Conservation (phyloP, 1,284 basidiomycete genomes). For the Schizophyllum commune region DNA sequence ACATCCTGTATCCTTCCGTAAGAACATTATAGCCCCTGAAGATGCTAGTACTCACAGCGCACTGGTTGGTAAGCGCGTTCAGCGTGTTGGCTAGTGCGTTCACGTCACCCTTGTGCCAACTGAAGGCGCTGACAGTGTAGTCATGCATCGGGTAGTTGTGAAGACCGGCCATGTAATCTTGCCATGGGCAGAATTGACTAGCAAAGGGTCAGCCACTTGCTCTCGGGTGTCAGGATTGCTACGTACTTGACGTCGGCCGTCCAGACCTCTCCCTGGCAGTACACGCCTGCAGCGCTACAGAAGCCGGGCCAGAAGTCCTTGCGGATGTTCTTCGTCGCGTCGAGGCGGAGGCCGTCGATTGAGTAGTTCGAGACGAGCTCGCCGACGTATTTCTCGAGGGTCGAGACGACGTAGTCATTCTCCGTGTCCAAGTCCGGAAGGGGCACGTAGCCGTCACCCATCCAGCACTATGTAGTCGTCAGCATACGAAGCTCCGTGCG, state of each 20-base stretch:
- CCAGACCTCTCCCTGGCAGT: conserved; percentile 66
- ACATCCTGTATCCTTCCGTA: conserved; percentile 12
- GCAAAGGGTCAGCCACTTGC: background rate
- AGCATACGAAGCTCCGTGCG: background rate
- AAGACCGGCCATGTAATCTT: conserved; percentile 10
- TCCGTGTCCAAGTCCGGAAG: conserved; percentile 73
- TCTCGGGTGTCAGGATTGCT: background rate
- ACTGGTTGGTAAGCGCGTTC: background rate
- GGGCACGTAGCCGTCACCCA: conserved; percentile 56
- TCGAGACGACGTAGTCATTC: conserved; percentile 42
- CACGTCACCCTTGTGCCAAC: conserved; percentile 4
- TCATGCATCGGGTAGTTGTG: conserved; percentile 14
- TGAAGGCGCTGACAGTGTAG: conserved; percentile 6
- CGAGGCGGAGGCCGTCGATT: conserved; percentile 63
- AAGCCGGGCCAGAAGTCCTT: conserved; percentile 59
- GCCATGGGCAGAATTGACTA: conserved; percentile 11
- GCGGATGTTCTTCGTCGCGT: conserved; percentile 54
- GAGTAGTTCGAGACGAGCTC: conserved; percentile 47
- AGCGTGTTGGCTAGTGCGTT: background rate
- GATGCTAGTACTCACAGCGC: background rate
- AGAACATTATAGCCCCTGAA: too few species aligned
- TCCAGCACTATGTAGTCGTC: conserved; percentile 50
- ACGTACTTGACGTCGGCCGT: background rate
- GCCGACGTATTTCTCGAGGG: conserved; percentile 51
- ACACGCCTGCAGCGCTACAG: conserved; percentile 54